Evolutionary conservation across 192 early-diverging fungal genomes (phyloP).

Genomic region (Rhizoclosmatium globosum): DNA sequence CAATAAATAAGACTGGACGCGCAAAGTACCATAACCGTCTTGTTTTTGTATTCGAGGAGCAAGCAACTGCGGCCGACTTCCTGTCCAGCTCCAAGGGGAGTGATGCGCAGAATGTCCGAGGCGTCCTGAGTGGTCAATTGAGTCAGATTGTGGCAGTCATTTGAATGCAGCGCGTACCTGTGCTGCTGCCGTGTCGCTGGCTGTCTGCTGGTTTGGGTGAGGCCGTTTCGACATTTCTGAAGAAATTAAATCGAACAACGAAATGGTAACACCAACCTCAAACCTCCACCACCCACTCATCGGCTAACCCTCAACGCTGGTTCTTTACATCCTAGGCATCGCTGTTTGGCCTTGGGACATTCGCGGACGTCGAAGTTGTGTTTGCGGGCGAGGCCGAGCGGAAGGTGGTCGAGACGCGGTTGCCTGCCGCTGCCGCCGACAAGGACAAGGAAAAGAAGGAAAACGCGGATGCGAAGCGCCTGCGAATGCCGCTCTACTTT

Average conservation of each 20-base stretch:
- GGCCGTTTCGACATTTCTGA: not conserved
- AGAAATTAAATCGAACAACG: not conserved
- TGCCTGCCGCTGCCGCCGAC: conserved; percentile 52
- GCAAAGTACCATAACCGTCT: conserved; percentile 81
- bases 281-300: not conserved
- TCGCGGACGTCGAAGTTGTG: conserved; percentile 87
- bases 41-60: conserved; percentile 93
- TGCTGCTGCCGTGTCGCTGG: not conserved
- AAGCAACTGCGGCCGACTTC: conserved; percentile 97
- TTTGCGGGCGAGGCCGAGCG: conserved; percentile 87
- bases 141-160: not conserved
- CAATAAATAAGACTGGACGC: not conserved
- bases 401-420: conserved; percentile 91
- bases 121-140: conserved; percentile 47
- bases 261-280: not conserved
- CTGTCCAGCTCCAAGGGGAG: conserved; percentile 95
- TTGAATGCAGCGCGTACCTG: not conserved
- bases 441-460: conserved; percentile 90
- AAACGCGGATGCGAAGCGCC: conserved; percentile 52
- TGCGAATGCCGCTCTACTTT: conserved; percentile 93
- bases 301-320: not conserved
- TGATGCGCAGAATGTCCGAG: conserved; percentile 87
- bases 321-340: conserved; percentile 8
- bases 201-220: not conserved
- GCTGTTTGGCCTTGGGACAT: conserved; percentile 62